A percentile compares a stretch with the other conserved stretches of the same genome.
Conservation (phyloP, 805 yeast species). For the Saturnispora galanensis region DNA sequence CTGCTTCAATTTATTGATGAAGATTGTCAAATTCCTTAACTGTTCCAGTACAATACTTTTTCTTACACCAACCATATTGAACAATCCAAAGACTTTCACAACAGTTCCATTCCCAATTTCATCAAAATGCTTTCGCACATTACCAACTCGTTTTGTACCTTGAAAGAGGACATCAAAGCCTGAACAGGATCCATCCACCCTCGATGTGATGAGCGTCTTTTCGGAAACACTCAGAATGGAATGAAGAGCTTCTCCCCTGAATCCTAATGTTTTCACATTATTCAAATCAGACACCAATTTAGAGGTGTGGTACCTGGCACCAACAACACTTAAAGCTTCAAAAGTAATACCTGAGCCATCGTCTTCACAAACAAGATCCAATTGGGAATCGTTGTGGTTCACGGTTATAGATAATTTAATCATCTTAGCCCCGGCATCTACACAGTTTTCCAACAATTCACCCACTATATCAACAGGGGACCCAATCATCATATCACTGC, state of each 20-base stretch:
- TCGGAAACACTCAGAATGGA: constrained; percentile 40
- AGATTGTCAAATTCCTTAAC: no score
- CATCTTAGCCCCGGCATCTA: constrained; percentile 41
- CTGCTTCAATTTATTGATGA: constrained; percentile 14
- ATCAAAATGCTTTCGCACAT: neutral
- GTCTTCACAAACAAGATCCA: constrained; percentile 41
- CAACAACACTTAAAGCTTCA: constrained; percentile 38
- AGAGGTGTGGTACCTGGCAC: constrained; percentile 44
- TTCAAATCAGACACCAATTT: constrained; percentile 34
- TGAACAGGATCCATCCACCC: constrained; percentile 22
- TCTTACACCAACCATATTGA: constrained; percentile 37
- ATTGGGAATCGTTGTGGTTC: constrained; percentile 18
- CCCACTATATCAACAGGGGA: constrained; percentile 34
- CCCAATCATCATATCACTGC: constrained; percentile 26
- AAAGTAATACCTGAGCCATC: constrained; percentile 62
- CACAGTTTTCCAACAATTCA: constrained; percentile 44
- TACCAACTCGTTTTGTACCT: constrained; percentile 11
- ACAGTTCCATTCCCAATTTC: constrained; percentile 28
- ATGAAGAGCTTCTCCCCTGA: constrained; percentile 62
- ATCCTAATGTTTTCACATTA: constrained; percentile 43
- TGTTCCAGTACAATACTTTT: constrained; percentile 17
- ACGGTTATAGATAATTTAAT: constrained; percentile 23
- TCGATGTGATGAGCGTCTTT: constrained; percentile 39
- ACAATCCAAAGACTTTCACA: constrained; percentile 30
- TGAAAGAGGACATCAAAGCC: constrained; percentile 20